These are phyloP conservation scores for Magnolia officinalis DNA, from an alignment of 164 flowering plant genomes.

Conservation along the genomic window DNA sequence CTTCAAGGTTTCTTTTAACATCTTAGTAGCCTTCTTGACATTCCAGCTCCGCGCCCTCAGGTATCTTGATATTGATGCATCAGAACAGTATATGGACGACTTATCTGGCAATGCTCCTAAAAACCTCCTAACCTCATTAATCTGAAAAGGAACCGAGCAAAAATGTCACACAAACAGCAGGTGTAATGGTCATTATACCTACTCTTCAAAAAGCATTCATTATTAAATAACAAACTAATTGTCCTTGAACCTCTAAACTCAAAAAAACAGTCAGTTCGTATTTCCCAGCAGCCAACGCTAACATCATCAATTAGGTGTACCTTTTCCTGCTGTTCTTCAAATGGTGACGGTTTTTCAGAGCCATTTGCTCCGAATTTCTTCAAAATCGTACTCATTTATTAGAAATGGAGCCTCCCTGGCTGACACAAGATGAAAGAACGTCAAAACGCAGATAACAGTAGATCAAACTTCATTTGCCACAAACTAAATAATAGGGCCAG, in stretches of 20 bases:
- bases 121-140: conserved; percentile 61
- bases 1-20: conserved; percentile 81
- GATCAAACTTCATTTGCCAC: too few relatives aligned
- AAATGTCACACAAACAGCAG: neutral
- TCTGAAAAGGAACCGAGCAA: conserved; percentile 37
- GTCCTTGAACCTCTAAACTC: neutral
- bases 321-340: conserved; percentile 57
- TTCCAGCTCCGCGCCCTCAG: conserved; percentile 79
- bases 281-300: neutral
- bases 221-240: too few relatives aligned
- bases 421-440: neutral
- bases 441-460: too few relatives aligned
- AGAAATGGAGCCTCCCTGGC: conserved; percentile 15
- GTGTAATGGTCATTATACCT: too few relatives aligned
- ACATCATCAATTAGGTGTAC: conserved; percentile 23
- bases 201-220: too few relatives aligned
- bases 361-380: conserved; percentile 42
- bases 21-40: conserved; percentile 81
- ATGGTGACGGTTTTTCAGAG: conserved; percentile 31
- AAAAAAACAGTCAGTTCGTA: neutral
- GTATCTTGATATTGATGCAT: conserved; percentile 63
- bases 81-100: conserved; percentile 65
- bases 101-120: conserved; percentile 57
- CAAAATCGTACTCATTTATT: conserved; percentile 35
- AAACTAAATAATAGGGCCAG: too few relatives aligned